A percentile compares a stretch with the other conserved stretches of the same genome.
These are phyloP conservation scores for Pestalotiopsis fici DNA, from an alignment of 2,329 filamentous ascomycete genomes.

Conservation along the genomic window DNA sequence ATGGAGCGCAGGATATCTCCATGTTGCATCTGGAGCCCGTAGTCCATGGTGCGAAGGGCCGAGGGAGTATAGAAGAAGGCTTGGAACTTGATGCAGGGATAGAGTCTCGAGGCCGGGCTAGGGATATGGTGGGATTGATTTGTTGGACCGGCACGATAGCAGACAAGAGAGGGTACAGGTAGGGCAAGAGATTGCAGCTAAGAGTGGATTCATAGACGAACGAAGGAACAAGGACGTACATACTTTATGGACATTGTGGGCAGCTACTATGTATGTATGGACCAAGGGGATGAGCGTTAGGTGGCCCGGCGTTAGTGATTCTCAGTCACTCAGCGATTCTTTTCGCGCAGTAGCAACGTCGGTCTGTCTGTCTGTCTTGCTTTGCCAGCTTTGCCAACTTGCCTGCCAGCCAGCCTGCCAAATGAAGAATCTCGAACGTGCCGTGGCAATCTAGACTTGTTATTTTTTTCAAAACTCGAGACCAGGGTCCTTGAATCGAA, in stretches of 20 bases:
- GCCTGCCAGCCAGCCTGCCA: slow-evolving; percentile 16
- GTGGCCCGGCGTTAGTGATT: neutral
- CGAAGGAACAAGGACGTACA: slow-evolving; percentile 25
- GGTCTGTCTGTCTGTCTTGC: neutral
- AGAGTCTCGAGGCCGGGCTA: neutral
- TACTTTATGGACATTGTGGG: slow-evolving; percentile 42
- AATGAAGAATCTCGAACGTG: neutral
- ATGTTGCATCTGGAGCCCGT: slow-evolving; percentile 44
- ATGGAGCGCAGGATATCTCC: slow-evolving; percentile 41
- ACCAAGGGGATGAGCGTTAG: slow-evolving; percentile 24
- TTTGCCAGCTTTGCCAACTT: neutral
- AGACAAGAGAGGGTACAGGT: slow-evolving; percentile 11
- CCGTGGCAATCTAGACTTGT: slow-evolving; percentile 31
- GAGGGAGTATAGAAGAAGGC: neutral
- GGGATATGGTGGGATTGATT: neutral
- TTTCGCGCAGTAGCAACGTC: neutral
- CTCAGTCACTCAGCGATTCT: neutral
- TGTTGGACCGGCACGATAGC: slow-evolving; percentile 19
- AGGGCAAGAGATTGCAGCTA: slow-evolving; percentile 11
- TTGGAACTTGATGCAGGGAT: slow-evolving; percentile 3
- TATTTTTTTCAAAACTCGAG: slow-evolving; percentile 26
- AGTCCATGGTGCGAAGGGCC: slow-evolving; percentile 28
- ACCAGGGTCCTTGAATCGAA: slow-evolving; percentile 24
- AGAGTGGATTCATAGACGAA: slow-evolving; percentile 17
- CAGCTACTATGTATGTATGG: slow-evolving; percentile 16